phyloP scores from a whole-genome alignment of 768 basidiomycete genomes.

The Psilocybe cyanescens region DNA sequence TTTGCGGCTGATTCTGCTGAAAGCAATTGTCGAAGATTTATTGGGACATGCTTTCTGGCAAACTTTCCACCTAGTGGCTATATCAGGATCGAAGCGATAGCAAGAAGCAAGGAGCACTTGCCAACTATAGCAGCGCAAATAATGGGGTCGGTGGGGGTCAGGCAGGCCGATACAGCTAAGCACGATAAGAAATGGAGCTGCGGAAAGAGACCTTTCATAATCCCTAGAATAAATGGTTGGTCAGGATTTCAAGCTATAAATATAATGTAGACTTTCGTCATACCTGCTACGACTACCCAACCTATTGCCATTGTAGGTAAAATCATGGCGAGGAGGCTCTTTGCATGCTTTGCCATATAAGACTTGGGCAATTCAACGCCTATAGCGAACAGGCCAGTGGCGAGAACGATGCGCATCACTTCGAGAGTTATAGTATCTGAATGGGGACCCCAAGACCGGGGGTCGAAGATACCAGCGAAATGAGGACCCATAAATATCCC shows the following conservation, averaged over 20 bases:
- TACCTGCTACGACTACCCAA: conserved; percentile 78
- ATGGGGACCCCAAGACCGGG: conserved; percentile 67
- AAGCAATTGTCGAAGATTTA: conserved; percentile 78
- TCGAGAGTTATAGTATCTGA: conserved; percentile 73
- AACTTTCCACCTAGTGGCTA: conserved; percentile 62
- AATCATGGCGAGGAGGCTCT: conserved; percentile 69
- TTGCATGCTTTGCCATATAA: conserved; percentile 83
- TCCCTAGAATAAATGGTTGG: conserved; percentile 36
- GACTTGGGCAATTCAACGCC: conserved; percentile 90
- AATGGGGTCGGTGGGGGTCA: conserved; percentile 95
- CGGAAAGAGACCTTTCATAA: conserved; percentile 78
- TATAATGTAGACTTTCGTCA: conserved; percentile 16
- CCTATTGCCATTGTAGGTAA: conserved; percentile 86
- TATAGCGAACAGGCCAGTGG: conserved; percentile 91
- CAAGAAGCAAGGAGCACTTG: conserved; percentile 26
- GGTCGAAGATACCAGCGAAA: conserved; percentile 72
- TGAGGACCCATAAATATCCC: conserved; percentile 74
- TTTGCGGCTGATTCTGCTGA: conserved; percentile 94
- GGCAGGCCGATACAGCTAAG: conserved; percentile 85
- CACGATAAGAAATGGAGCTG: conserved; percentile 71
- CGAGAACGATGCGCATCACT: conserved; percentile 87
- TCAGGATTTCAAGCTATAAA: background rate
- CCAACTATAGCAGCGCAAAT: conserved; percentile 85
- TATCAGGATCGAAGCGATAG: background rate
- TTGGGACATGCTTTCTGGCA: conserved; percentile 70